A percentile compares a stretch with the other conserved stretches of the same genome.
Conservation (phyloP, 192 early-diverging fungal species). For the Geranomyces michiganensis region DNA sequence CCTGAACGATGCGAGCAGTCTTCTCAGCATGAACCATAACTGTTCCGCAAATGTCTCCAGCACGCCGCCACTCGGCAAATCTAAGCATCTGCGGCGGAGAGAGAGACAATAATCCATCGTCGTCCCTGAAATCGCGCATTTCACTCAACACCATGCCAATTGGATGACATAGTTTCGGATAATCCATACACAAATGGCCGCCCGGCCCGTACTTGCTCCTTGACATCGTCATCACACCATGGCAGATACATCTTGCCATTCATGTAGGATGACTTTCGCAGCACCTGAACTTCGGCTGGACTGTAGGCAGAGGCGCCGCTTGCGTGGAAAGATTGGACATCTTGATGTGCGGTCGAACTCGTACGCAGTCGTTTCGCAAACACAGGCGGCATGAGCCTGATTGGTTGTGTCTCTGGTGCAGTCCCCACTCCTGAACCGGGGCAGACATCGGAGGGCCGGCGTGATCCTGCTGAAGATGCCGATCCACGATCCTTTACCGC, state of each 20-base stretch:
- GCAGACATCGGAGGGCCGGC: no score
- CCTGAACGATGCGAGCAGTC: conserved; percentile 43
- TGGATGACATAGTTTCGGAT: no score
- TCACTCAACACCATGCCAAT: no score
- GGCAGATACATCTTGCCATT: conserved; percentile 75
- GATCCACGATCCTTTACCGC: background rate
- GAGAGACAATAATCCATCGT: conserved; percentile 74
- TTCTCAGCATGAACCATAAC: conserved; percentile 71
- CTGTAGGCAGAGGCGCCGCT: background rate
- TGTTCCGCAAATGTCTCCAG: conserved; percentile 70
- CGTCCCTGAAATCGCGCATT: conserved; percentile 55
- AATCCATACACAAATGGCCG: no score
- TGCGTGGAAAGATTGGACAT: background rate
- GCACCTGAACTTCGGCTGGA: conserved; percentile 49
- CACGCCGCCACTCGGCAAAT: conserved; percentile 83
- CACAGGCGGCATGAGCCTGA: background rate
- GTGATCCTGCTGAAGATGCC: no score
- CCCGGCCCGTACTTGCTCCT: conserved; percentile 42
- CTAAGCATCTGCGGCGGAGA: conserved; percentile 73
- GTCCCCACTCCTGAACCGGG: no score
- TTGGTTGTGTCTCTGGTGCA: background rate
- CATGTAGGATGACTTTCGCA: conserved; percentile 69
- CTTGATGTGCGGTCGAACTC: background rate
- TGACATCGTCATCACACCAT: conserved; percentile 68
- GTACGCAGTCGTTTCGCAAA: background rate